Percentiles rank a stretch among this genome's conserved stretches.
Conservation (phyloP, 2,329 filamentous ascomycete genomes). For the Colletotrichum tanaceti region DNA sequence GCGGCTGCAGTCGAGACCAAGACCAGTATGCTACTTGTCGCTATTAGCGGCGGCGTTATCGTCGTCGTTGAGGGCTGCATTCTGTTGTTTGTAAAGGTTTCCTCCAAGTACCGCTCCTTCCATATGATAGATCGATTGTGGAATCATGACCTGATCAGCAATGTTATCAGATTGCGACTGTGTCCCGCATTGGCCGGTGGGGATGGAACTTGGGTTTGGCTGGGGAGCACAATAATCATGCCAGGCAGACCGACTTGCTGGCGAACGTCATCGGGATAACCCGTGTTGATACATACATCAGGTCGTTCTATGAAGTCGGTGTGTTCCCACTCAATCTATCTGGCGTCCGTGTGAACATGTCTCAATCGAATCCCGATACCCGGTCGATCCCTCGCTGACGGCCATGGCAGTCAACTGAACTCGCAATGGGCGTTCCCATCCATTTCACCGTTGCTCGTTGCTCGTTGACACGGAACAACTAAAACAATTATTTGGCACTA, state of each 20-base stretch:
- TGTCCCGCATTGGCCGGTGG: conserved; percentile 1
- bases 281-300: neutral
- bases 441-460: neutral
- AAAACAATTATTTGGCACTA: neutral
- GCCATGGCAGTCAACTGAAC: neutral
- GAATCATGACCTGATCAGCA: neutral
- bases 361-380: conserved; percentile 18
- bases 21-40: neutral
- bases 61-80: neutral
- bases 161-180: neutral
- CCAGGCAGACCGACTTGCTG: neutral
- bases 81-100: neutral
- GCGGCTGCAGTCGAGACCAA: neutral
- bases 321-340: conserved; percentile 25
- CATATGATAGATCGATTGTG: neutral
- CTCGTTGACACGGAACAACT: neutral
- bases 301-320: neutral
- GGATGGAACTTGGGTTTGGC: neutral
- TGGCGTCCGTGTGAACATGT: conserved; percentile 21
- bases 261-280: neutral
- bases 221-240: no score
- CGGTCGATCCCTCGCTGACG: conserved; percentile 13
- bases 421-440: neutral
- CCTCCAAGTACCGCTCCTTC: neutral
- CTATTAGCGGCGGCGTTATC: neutral